Conservation (phyloP, 2,329 filamentous ascomycete species). For the Penicillium sp. region DNA sequence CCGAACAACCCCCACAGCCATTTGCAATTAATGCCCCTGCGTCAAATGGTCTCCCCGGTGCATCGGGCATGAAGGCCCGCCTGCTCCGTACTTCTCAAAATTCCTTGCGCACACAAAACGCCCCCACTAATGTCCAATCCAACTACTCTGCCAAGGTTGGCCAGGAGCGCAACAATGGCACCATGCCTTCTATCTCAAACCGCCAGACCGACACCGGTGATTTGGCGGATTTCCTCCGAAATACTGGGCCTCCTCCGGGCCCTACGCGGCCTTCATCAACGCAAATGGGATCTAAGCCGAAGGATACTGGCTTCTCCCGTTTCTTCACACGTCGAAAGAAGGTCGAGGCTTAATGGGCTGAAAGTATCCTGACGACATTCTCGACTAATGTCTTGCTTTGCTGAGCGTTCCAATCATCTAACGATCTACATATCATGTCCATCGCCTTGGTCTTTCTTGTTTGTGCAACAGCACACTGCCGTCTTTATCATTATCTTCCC, state of each 20-base stretch:
- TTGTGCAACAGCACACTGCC: conserved; percentile 6
- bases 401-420: conserved; percentile 24
- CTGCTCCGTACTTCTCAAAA: conserved; percentile 34
- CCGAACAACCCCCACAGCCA: conserved; percentile 32
- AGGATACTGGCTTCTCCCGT: conserved; percentile 33
- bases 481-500: conserved; percentile 6
- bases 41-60: conserved; percentile 15
- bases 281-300: conserved; percentile 17
- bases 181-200: conserved; percentile 23
- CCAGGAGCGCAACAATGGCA: conserved; percentile 33
- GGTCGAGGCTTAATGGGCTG: conserved; percentile 22
- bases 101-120: conserved; percentile 35
- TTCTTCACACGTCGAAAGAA: conserved; percentile 37
- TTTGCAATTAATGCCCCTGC: conserved; percentile 22
- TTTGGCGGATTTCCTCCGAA: conserved; percentile 69
- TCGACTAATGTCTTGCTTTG: conserved; percentile 20
- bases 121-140: conserved; percentile 31
- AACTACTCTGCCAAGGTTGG: conserved; percentile 41
- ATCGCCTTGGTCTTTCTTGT: conserved; percentile 20
- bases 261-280: conserved; percentile 16
- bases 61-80: conserved; percentile 36
- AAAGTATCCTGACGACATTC: conserved; percentile 1
- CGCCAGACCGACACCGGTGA: conserved; percentile 57
- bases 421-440: conserved; percentile 26
- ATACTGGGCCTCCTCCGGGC: conserved; percentile 61